Conservation (phyloP, 2,329 filamentous ascomycete species). For the Trichocomaceae sp. region DNA sequence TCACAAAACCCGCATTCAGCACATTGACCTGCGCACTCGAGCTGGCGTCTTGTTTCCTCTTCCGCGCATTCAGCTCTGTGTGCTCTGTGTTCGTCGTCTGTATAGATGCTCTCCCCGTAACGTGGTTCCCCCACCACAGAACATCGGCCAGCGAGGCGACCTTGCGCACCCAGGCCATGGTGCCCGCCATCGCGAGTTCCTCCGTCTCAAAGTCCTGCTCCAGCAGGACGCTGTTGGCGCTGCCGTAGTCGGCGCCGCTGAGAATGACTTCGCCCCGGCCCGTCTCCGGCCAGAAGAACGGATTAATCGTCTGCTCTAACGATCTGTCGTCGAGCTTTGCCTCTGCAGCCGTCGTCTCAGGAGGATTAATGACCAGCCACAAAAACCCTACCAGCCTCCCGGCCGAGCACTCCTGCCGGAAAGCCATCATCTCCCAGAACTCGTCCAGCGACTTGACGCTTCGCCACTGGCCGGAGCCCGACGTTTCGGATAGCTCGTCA, state of each 20-base stretch:
- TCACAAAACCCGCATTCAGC: conserved; percentile 31
- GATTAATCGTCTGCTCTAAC: conserved; percentile 13
- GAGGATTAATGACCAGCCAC: conserved; percentile 75
- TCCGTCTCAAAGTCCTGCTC: conserved; percentile 38
- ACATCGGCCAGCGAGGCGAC: conserved; percentile 34
- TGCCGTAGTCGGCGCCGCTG: conserved; percentile 35
- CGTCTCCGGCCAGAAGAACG: conserved; percentile 30
- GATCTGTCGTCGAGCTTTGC: conserved; percentile 12
- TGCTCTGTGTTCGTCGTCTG: too few species aligned
- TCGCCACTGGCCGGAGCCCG: conserved; percentile 64
- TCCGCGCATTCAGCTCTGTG: conserved; percentile 28
- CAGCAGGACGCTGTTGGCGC: conserved; percentile 34
- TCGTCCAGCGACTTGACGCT: conserved; percentile 77
- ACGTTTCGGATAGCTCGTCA: conserved; percentile 58
- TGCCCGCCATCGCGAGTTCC: conserved; percentile 33
- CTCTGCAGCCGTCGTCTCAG: conserved; percentile 18
- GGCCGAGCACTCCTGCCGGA: conserved; percentile 88
- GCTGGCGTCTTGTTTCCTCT: conserved; percentile 30
- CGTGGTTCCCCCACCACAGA: conserved; percentile 30
- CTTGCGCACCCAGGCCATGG: conserved; percentile 36
- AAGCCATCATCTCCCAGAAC: conserved; percentile 99
- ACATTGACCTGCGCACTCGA: conserved; percentile 26
- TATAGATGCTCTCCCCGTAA: conserved; percentile 32
- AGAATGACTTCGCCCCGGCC: conserved; percentile 33
- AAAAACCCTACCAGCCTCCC: conserved; percentile 89